phyloP scores from a whole-genome alignment of 768 basidiomycete species.

The Suillus occidentalis region DNA sequence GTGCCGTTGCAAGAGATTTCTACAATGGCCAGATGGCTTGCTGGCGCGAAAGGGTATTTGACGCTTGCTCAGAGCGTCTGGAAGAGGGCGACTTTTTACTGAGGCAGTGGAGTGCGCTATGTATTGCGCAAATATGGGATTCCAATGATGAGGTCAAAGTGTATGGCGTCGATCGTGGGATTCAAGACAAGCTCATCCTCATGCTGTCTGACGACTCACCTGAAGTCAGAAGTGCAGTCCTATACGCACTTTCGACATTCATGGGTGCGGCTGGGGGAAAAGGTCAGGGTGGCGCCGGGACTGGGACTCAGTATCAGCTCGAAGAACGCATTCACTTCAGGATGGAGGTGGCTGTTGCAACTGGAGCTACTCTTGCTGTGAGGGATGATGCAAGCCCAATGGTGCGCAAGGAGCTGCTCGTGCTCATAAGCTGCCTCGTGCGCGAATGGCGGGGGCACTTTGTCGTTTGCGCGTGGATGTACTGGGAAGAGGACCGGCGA shows the following conservation, averaged over 20 bases:
- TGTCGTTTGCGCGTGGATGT: conserved; percentile 94
- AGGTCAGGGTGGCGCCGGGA: conserved; percentile 83
- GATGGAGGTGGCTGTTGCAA: conserved; percentile 91
- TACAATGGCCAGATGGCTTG: conserved; percentile 86
- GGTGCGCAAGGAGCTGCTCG: conserved; percentile 91
- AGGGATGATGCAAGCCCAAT: conserved; percentile 96
- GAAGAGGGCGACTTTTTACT: conserved; percentile 91
- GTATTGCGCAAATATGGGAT: conserved; percentile 96
- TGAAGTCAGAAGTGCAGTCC: conserved; percentile 88
- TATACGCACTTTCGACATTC: conserved; percentile 92
- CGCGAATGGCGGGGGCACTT: conserved; percentile 98
- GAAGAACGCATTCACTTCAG: conserved; percentile 80
- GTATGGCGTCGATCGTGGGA: conserved; percentile 72
- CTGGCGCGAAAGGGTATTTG: conserved; percentile 78
- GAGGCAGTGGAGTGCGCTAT: conserved; percentile 91
- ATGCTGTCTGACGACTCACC: conserved; percentile 85
- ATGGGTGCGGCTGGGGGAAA: conserved; percentile 85
- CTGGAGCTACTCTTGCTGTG: conserved; percentile 82
- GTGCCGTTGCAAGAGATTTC: conserved; percentile 87
- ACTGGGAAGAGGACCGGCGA: conserved; percentile 87
- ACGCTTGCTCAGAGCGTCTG: conserved; percentile 80
- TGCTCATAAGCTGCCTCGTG: conserved; percentile 89
- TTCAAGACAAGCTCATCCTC: conserved; percentile 79
- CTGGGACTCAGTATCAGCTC: conserved; percentile 73
- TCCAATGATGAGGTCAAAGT: conserved; percentile 87